These are phyloP conservation scores for Hanseniaspora clermontiae DNA, from an alignment of 805 yeast genomes.

Conservation along the genomic window DNA sequence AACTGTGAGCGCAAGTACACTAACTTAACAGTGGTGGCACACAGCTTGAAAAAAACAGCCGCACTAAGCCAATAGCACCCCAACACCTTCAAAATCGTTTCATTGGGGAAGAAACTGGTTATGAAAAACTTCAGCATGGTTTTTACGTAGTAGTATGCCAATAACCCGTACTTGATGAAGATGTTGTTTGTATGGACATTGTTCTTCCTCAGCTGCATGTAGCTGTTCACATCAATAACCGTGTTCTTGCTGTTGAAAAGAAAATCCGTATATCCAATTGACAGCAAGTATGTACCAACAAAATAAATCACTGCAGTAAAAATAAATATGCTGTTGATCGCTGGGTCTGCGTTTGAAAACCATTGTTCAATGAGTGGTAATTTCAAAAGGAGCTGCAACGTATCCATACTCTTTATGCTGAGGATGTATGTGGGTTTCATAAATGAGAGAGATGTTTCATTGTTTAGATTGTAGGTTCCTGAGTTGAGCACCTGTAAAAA, in stretches of 20 bases:
- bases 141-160: neutral
- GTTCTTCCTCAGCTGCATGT: neutral
- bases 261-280: neutral
- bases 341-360: neutral
- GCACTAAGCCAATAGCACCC: neutral
- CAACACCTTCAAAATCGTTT: neutral
- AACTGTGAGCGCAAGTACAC: neutral
- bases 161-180: neutral
- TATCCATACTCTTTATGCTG: neutral
- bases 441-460: neutral
- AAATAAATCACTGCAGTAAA: neutral
- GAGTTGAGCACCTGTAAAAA: constrained; percentile 1
- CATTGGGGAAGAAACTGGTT: neutral
- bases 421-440: neutral
- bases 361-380: too few species aligned
- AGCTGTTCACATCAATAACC: neutral
- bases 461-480: neutral
- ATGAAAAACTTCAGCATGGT: neutral
- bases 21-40: neutral
- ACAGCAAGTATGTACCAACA: neutral
- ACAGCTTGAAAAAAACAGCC: neutral
- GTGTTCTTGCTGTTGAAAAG: neutral
- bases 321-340: neutral
- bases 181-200: neutral
- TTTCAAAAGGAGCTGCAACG: neutral